A percentile compares a stretch with the other conserved stretches of the same genome.
Conservation (phyloP, 2,329 filamentous ascomycete species). For the Madurella mycetomatis region DNA sequence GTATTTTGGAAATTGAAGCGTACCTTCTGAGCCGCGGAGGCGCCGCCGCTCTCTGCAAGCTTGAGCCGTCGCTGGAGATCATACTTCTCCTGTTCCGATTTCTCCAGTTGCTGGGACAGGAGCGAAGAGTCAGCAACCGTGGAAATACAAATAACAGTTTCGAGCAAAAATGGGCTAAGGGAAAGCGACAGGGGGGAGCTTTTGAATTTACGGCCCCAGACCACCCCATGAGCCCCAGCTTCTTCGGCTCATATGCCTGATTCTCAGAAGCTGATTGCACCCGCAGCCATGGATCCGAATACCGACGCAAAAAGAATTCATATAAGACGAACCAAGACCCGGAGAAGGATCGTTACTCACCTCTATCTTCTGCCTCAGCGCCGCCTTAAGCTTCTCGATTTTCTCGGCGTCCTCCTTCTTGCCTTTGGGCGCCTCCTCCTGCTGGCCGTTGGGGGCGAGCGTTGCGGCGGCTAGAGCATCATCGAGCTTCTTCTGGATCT, state of each 20-base stretch:
- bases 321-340: slow-evolving; percentile 15
- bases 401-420: slow-evolving; percentile 42
- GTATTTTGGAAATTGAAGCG: slow-evolving; percentile 26
- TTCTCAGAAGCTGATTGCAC: too few species aligned
- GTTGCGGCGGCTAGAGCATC: slow-evolving; percentile 34
- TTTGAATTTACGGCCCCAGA: too few species aligned
- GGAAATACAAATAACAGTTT: background rate
- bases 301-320: slow-evolving; percentile 1
- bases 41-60: slow-evolving; percentile 46
- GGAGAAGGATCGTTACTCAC: slow-evolving; percentile 40
- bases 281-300: background rate
- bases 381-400: slow-evolving; percentile 53
- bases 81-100: slow-evolving; percentile 52
- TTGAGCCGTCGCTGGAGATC: slow-evolving; percentile 54
- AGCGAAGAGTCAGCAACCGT: slow-evolving; percentile 22
- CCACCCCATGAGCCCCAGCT: too few species aligned
- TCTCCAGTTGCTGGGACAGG: slow-evolving; percentile 51
- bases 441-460: slow-evolving; percentile 30
- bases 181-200: background rate
- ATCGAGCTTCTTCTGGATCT: slow-evolving; percentile 52
- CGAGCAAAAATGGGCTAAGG: background rate
- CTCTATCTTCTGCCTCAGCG: slow-evolving; percentile 54
- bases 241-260: too few species aligned
- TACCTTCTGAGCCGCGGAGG: slow-evolving; percentile 51
- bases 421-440: slow-evolving; percentile 38